Percentiles rank a stretch among this genome's conserved stretches.
Conservation (phyloP, 768 basidiomycete genomes). For the Xanthoconium stramineum region DNA sequence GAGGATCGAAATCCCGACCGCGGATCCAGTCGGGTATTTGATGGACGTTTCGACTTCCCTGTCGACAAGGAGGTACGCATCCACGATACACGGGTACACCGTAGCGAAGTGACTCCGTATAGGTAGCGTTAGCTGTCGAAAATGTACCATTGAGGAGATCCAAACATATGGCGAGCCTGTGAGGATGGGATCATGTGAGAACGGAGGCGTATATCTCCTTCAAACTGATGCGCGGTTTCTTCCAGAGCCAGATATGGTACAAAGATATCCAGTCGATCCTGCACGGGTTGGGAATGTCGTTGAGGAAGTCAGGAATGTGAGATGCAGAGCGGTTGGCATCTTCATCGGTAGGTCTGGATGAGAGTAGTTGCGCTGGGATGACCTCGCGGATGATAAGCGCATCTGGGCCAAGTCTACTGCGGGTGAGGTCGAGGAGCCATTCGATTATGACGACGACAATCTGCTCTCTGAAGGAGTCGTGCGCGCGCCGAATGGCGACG, state of each 20-base stretch:
- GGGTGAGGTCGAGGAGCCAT: slow-evolving; percentile 80
- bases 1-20: slow-evolving; percentile 84
- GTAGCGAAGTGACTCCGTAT: slow-evolving; percentile 80
- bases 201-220: slow-evolving; percentile 82
- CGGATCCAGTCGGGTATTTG: slow-evolving; percentile 93
- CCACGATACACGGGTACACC: slow-evolving; percentile 83
- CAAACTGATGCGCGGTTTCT: slow-evolving; percentile 71
- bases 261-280: slow-evolving; percentile 74
- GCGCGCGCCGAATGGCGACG: slow-evolving; percentile 82
- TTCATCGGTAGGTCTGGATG: slow-evolving; percentile 53
- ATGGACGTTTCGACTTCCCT: slow-evolving; percentile 94
- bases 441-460: slow-evolving; percentile 80
- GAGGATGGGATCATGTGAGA: slow-evolving; percentile 64
- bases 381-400: slow-evolving; percentile 67
- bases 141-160: background rate
- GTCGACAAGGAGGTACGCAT: slow-evolving; percentile 88
- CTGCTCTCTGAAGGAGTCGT: slow-evolving; percentile 88
- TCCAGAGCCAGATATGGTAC: slow-evolving; percentile 84
- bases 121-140: slow-evolving; percentile 1
- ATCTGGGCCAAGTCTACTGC: slow-evolving; percentile 68
- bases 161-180: slow-evolving; percentile 76
- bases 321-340: slow-evolving; percentile 40
- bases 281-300: slow-evolving; percentile 47
- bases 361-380: slow-evolving; percentile 65
- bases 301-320: slow-evolving; percentile 35